Evolutionary conservation across 2,329 filamentous ascomycete genomes (phyloP), one percentile per base, ranked within the genome.

Genomic region (Aspergillus terreus): DNA sequence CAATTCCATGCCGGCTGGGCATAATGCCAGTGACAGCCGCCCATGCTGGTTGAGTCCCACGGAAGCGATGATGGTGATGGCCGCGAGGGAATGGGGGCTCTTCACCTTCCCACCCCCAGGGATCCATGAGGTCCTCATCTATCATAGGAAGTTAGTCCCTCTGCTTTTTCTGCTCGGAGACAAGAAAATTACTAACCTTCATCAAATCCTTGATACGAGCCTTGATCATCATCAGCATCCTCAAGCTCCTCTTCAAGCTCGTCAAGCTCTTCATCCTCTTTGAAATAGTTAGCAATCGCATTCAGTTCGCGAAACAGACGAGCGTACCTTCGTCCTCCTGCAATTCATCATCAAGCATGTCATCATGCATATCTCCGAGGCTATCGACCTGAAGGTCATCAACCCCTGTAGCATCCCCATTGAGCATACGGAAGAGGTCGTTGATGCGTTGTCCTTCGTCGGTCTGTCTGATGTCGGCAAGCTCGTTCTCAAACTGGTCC

Each of bases 11-110:
- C 52, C 80, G 77, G 59, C 83, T 81, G 38, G 81, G 78, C 57
- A 79, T 76, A 33, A 80, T 76, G 47, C 76, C 77, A 54, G 81
- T 78, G 61, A 86, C 82, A 59, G 85, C 76, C 57, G 84, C 85
- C 65, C 88, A 85, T 12, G 84, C 81, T 56, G 80, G 81, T 23
- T 82, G 81, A 62, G 78, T 67, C 44, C 78, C 78, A 52, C 79
- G 80, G 59, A 84, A 79, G 40, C 84, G 81, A 48, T 78, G 76
- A 48, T 78, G 76, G 56, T 78, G 76, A 58, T 75, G 73, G 48
- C 70, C 69, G 41, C 71, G 65, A 50, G 69, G 58, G 44, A 63
- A 49, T 54, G 68, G 58, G 48, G 68, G 82, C 46, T 90, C 87
- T 42, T 77, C 71, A 27, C 65, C 75, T 52, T 76, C 75, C 76